These are phyloP conservation scores for Ilyonectria mors-panacis DNA, from an alignment of 2,329 filamentous ascomycete species.

Conservation along the genomic window DNA sequence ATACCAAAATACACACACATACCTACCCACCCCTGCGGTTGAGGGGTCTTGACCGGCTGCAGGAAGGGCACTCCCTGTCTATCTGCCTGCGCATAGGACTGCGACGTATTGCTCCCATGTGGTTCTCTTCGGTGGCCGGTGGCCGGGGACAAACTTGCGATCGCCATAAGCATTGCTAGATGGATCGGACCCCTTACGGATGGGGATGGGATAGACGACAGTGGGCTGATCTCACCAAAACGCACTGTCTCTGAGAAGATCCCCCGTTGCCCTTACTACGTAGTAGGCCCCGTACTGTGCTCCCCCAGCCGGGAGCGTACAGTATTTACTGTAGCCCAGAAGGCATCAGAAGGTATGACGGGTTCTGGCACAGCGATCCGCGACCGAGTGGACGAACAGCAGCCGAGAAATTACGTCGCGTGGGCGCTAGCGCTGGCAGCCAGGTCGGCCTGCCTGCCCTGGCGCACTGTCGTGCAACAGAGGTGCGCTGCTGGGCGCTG, in stretches of 20 bases:
- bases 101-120: neutral
- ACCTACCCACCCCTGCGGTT: neutral
- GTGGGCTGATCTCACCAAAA: conserved; percentile 12
- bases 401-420: conserved; percentile 1
- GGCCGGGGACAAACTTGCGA: neutral
- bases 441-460: neutral
- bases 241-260: conserved; percentile 17
- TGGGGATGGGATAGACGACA: conserved; percentile 20
- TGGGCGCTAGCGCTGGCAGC: conserved; percentile 19
- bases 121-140: neutral
- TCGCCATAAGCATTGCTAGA: conserved; percentile 5
- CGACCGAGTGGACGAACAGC: neutral
- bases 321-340: neutral
- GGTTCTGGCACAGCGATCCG: neutral
- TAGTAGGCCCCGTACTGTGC: conserved; percentile 4
- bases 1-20: neutral
- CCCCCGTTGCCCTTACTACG: neutral
- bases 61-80: neutral
- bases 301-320: neutral
- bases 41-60: neutral
- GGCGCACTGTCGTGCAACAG: conserved; percentile 11
- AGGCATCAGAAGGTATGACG: neutral
- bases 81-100: conserved; percentile 6
- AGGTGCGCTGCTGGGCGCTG: neutral
- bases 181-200: neutral